These are phyloP conservation scores for Ottelia alismoides DNA, from an alignment of 106 monocot species.

Conservation along the genomic window DNA sequence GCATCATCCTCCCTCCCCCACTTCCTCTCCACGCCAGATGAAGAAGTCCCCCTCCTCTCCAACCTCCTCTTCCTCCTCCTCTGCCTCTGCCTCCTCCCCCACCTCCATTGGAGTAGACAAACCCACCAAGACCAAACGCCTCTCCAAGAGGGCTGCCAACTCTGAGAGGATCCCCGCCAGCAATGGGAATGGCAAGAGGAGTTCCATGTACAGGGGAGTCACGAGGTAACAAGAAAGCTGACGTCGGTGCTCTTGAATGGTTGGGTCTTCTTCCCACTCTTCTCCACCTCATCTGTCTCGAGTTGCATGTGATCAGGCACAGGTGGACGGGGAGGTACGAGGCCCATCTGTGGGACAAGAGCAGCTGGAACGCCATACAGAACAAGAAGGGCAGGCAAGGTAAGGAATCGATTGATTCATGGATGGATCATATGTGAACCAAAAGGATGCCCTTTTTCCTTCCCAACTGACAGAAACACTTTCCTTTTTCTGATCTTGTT, in stretches of 20 bases:
- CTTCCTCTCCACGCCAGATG: conserved; percentile 8
- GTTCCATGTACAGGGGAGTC: conserved; percentile 75
- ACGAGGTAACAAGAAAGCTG: too few relatives aligned
- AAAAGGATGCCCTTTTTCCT: not conserved
- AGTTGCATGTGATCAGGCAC: conserved; percentile 29
- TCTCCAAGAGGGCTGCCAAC: conserved; percentile 8
- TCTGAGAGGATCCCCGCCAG: not conserved
- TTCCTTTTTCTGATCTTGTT: not conserved
- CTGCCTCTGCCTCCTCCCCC: conserved; percentile 10
- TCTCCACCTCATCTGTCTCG: not conserved
- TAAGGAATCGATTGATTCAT: conserved; percentile 4
- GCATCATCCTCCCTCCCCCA: not conserved
- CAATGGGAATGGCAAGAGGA: conserved; percentile 27
- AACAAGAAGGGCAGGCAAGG: conserved; percentile 73
- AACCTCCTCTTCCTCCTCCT: not conserved
- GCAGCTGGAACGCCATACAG: conserved; percentile 34
- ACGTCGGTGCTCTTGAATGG: too few relatives aligned
- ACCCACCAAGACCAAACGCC: conserved; percentile 8
- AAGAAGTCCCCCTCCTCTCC: conserved; percentile 10
- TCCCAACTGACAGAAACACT: not conserved
- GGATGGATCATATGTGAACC: too few relatives aligned
- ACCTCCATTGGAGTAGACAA: too few relatives aligned
- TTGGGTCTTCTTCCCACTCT: not conserved
- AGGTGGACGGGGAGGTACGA: conserved; percentile 59
- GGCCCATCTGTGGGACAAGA: conserved; percentile 68